A percentile compares a stretch with the other conserved stretches of the same genome.
phyloP scores from a whole-genome alignment of 208 protist genomes.

The Angomonas ambiguus region DNA sequence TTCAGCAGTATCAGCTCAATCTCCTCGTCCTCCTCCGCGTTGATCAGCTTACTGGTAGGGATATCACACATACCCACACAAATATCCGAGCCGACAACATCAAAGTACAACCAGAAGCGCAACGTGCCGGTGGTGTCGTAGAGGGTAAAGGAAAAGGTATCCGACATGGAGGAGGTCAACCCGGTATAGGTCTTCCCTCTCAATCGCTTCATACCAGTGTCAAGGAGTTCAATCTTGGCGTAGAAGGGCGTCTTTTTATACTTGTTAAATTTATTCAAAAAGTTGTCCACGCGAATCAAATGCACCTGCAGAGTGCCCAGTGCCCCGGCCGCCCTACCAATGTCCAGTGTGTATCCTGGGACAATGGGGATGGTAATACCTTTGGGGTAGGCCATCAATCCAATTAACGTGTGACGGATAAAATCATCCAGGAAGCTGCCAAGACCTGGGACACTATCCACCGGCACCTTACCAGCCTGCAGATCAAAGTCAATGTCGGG shows the following conservation, averaged over 20 bases:
- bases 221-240: slow-evolving; percentile 40
- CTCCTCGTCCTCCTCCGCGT: slow-evolving; percentile 24
- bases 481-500: slow-evolving; percentile 61
- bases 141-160: slow-evolving; percentile 57
- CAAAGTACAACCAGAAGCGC: slow-evolving; percentile 68
- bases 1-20: slow-evolving; percentile 36
- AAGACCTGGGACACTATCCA: slow-evolving; percentile 59
- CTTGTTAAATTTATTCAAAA: slow-evolving; percentile 41
- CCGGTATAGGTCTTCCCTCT: slow-evolving; percentile 50
- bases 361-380: slow-evolving; percentile 48
- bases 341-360: slow-evolving; percentile 39
- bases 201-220: slow-evolving; percentile 35
- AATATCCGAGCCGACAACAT: slow-evolving; percentile 52
- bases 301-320: slow-evolving; percentile 50
- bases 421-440: slow-evolving; percentile 58
- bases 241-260: slow-evolving; percentile 69
- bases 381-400: slow-evolving; percentile 58
- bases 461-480: slow-evolving; percentile 42
- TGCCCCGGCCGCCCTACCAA: slow-evolving; percentile 32
- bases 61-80: slow-evolving; percentile 50
- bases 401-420: slow-evolving; percentile 62
- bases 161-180: slow-evolving; percentile 32
- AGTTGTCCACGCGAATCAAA: slow-evolving; percentile 40
- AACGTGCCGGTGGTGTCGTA: slow-evolving; percentile 52
- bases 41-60: slow-evolving; percentile 36